Conservation (phyloP, 129 eudicot genomes). For the Artemisia tridentata region DNA sequence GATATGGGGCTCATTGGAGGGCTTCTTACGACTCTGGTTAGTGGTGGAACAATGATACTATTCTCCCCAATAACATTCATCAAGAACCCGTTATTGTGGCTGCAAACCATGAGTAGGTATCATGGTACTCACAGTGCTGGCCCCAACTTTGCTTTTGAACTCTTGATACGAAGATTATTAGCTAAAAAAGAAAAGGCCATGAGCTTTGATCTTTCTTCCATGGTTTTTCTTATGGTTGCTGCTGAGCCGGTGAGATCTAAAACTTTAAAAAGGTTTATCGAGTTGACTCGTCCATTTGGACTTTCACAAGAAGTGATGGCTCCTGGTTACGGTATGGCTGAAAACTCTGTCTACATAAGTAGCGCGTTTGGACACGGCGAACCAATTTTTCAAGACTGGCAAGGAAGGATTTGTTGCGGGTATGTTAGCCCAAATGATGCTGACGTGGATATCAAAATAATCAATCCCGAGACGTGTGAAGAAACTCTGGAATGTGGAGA, state of each 20-base stretch:
- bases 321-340: conserved; percentile 56
- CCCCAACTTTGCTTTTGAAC: conserved; percentile 51
- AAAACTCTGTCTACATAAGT: conserved; percentile 42
- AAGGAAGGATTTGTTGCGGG: conserved; percentile 53
- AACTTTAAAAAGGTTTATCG: conserved; percentile 40
- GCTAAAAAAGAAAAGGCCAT: conserved; percentile 18
- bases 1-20: conserved; percentile 56
- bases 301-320: conserved; percentile 48
- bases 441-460: conserved; percentile 38
- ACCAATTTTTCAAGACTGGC: conserved; percentile 42
- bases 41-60: conserved; percentile 39
- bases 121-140: conserved; percentile 47
- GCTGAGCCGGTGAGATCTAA: conserved; percentile 48
- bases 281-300: conserved; percentile 42
- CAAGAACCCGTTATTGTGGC: conserved; percentile 49
- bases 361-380: conserved; percentile 41
- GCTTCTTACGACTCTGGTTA: conserved; percentile 30
- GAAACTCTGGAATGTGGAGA: conserved; percentile 38
- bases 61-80: conserved; percentile 46
- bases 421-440: conserved; percentile 31
- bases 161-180: conserved; percentile 31
- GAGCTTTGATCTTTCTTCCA: conserved; percentile 44
- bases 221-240: conserved; percentile 50
- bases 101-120: conserved; percentile 41
- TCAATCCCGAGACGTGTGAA: conserved; percentile 41